Base-by-base conservation (phyloP, 495 filamentous ascomycete genomes). In the Penicillium pancosmium region DNA sequence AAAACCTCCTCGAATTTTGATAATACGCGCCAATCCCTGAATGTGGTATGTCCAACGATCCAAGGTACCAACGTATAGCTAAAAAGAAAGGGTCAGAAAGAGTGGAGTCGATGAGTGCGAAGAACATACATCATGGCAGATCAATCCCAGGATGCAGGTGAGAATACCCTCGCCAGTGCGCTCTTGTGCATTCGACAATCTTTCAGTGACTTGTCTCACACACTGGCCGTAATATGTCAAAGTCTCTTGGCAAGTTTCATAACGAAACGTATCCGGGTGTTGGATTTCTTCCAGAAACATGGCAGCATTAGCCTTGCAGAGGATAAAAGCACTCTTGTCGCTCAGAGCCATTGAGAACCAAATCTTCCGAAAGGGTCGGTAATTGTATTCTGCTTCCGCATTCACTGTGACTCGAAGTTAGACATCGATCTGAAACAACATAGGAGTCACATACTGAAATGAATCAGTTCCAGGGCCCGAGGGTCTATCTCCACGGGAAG, bases 331-430 rank as follows among this genome's bases (percentile, higher is more conserved):
- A 51, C 61, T 65, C 18, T 53, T 8, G 43, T 69, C 67, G 0
- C 38, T 44, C 59, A 69, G 23, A 21, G 64, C 61, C 64, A 69
- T 61, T 5, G 58, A 54, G 51, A 69, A 62, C 67, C 67, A 69
- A 48, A 66, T 54, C 11, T 52, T 51, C 16, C 64, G 64, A 50
- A 69, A 65, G 5, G 67, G 64, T 4, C 67, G 64, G 54, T 59
- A 67, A 12, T 56, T 55, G 38, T 62, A 62, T 15, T 64, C 67
- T 15, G 55, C 52, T 23, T 69, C 67, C 12, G 57, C 43, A 21
- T 53, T 61, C 67, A 69, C 67, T 69, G 47, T 5, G 5, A 15
- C 11, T 38, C 36, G 10, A 38, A 15, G 36, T 38, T 38, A 38
- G 12, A 38, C 12, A 5, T 38, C 15, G 1, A 15, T 38, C 36